phyloP scores from a whole-genome alignment of 2,329 filamentous ascomycete species.

The Nannizziopsis arthrosporioides region DNA sequence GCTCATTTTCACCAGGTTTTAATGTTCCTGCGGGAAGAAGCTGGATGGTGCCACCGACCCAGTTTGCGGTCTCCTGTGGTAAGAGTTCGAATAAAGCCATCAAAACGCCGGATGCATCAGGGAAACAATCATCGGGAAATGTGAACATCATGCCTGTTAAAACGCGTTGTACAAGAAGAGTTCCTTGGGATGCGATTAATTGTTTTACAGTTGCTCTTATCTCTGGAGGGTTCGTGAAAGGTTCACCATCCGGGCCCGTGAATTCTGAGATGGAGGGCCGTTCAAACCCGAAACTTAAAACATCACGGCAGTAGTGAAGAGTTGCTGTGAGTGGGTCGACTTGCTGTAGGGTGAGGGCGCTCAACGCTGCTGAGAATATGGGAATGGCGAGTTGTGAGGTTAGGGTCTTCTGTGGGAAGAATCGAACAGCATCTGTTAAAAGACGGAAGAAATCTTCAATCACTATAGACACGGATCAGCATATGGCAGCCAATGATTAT shows the following conservation, averaged over 20 bases:
- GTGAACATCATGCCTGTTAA: conserved; percentile 99
- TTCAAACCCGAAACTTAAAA: conserved; percentile 75
- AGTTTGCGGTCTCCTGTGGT: conserved; percentile 64
- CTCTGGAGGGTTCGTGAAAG: conserved; percentile 53
- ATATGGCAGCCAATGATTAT: conserved; percentile 11
- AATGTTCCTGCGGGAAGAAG: conserved; percentile 76
- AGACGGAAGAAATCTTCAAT: conserved; percentile 97
- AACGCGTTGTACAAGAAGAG: conserved; percentile 71
- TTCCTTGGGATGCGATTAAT: conserved; percentile 59
- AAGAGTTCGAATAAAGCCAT: conserved; percentile 79
- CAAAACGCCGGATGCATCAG: conserved; percentile 85
- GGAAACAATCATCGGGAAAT: conserved; percentile 90
- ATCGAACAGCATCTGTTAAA: conserved; percentile 79
- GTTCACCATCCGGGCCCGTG: conserved; percentile 49
- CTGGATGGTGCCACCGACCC: conserved; percentile 73
- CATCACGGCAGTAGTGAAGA: conserved; percentile 82
- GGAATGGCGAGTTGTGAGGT: conserved; percentile 65
- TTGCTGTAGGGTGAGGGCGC: conserved; percentile 77
- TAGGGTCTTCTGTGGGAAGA: conserved; percentile 77
- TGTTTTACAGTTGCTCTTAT: conserved; percentile 62
- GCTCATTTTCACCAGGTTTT: conserved; percentile 65
- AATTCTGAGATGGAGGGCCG: conserved; percentile 48
- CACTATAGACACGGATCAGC: conserved; percentile 36
- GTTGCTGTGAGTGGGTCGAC: conserved; percentile 83
- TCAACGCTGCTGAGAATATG: conserved; percentile 77